phyloP scores from a whole-genome alignment of 495 filamentous ascomycete species.

The Hyaloscypha hepaticicola region DNA sequence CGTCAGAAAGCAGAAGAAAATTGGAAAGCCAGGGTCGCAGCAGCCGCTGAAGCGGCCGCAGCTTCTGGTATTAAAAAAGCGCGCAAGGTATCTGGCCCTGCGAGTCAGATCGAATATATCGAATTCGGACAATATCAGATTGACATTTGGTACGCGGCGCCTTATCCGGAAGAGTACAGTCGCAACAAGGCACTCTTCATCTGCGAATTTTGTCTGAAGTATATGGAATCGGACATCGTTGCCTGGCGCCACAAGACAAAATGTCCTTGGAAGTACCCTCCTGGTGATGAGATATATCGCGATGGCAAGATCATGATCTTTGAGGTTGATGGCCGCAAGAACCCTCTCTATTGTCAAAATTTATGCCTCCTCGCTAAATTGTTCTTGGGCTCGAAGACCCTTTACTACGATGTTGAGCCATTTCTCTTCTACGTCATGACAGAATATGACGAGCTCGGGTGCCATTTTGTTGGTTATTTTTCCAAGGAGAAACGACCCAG shows the following conservation, averaged over 20 bases:
- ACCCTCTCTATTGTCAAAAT: constrained; percentile 97
- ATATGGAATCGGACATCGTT: constrained; percentile 98
- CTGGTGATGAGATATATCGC: constrained; percentile 97
- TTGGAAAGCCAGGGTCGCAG: constrained; percentile 66
- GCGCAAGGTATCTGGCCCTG: constrained; percentile 74
- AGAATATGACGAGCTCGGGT: constrained; percentile 88
- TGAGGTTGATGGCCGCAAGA: constrained; percentile 95
- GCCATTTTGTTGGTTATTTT: constrained; percentile 98
- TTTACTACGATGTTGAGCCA: constrained; percentile 98
- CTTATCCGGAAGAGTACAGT: constrained; percentile 97
- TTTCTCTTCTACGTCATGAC: constrained; percentile 99
- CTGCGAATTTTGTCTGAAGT: constrained; percentile 98
- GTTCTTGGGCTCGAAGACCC: constrained; percentile 93
- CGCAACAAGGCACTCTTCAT: constrained; percentile 93
- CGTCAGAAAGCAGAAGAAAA: constrained; percentile 87
- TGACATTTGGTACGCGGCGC: constrained; percentile 99
- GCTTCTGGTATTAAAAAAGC: constrained; percentile 49
- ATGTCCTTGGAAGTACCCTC: constrained; percentile 93
- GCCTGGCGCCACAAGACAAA: constrained; percentile 98
- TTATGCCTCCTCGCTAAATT: constrained; percentile 94
- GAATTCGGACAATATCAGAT: constrained; percentile 97
- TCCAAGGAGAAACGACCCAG: constrained; percentile 98
- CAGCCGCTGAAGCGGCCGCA: constrained; percentile 46
- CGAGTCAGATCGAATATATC: constrained; percentile 97
- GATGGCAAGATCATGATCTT: constrained; percentile 91